A percentile compares a stretch with the other conserved stretches of the same genome.
Conservation (phyloP, 2,329 filamentous ascomycete genomes). For the Colletotrichum magnum region DNA sequence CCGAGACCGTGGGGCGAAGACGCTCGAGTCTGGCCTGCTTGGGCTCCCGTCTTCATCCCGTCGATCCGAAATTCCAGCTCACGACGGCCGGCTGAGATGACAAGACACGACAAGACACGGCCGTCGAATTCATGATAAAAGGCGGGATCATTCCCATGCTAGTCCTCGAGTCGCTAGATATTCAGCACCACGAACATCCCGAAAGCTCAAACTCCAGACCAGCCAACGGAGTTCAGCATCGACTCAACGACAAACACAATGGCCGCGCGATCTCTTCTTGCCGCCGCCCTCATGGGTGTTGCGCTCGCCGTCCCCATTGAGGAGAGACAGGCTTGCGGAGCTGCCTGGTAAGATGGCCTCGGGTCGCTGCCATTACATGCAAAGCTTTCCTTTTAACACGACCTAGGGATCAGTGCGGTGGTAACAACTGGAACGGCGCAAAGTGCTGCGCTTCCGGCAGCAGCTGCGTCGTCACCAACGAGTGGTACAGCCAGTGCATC, state of each 20-base stretch:
- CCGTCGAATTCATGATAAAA: slow-evolving; percentile 25
- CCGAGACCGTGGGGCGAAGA: slow-evolving; percentile 22
- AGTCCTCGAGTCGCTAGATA: neutral
- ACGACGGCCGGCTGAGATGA: neutral
- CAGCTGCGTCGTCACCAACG: slow-evolving; percentile 53
- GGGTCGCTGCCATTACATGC: neutral
- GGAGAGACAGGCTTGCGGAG: slow-evolving; percentile 56
- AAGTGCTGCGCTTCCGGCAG: slow-evolving; percentile 60
- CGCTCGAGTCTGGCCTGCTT: neutral
- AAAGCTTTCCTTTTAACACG: slow-evolving; percentile 13
- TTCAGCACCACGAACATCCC: slow-evolving; percentile 7
- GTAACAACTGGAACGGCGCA: slow-evolving; percentile 59
- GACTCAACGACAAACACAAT: slow-evolving; percentile 20
- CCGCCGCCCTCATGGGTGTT: slow-evolving; percentile 41
- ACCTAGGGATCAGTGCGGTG: slow-evolving; percentile 58
- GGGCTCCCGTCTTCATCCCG: slow-evolving; percentile 23
- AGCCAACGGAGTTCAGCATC: slow-evolving; percentile 5
- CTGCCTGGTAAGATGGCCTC: slow-evolving; percentile 48
- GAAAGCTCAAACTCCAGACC: neutral
- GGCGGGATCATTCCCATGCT: neutral
- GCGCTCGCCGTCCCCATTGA: slow-evolving; percentile 58
- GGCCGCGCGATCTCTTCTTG: slow-evolving; percentile 36
- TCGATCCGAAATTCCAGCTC: slow-evolving; percentile 25
- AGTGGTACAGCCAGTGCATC: slow-evolving; percentile 56
- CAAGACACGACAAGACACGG: neutral